A percentile compares a stretch with the other conserved stretches of the same genome.
These are phyloP conservation scores for Rhizopogon vulgaris DNA, from an alignment of 768 basidiomycete species.

Conservation along the genomic window DNA sequence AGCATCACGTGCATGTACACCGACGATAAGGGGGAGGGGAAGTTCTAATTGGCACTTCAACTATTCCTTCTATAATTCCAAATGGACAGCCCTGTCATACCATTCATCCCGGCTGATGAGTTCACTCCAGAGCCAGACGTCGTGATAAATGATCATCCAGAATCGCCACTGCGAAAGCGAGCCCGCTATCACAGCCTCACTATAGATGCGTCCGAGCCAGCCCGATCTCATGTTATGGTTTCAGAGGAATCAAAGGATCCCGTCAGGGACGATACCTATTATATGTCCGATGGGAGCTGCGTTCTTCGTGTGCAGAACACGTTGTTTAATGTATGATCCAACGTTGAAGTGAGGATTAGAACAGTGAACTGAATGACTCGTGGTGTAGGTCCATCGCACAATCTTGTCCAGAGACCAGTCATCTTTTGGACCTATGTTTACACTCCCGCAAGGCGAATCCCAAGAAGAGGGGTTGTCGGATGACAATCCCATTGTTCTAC, in stretches of 20 bases:
- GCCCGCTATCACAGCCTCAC: conserved; percentile 6
- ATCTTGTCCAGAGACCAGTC: conserved; percentile 59
- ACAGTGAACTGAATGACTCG: conserved; percentile 1
- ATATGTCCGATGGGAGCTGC: conserved; percentile 65
- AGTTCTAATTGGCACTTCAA: too few species aligned
- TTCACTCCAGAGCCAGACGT: neutral
- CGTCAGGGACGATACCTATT: conserved; percentile 47
- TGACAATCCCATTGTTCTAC: conserved; percentile 55
- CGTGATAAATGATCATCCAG: conserved; percentile 3
- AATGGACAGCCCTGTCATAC: conserved; percentile 14
- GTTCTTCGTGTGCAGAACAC: conserved; percentile 56
- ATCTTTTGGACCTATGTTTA: conserved; percentile 61
- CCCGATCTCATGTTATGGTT: neutral
- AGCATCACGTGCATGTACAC: neutral
- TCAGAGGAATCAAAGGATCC: conserved; percentile 9
- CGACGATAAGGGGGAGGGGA: neutral
- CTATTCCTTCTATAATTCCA: neutral
- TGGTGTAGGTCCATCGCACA: conserved; percentile 48
- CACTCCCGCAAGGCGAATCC: conserved; percentile 51
- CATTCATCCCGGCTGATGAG: conserved; percentile 18
- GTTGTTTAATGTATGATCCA: conserved; percentile 56
- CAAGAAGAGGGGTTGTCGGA: conserved; percentile 56
- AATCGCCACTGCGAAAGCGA: conserved; percentile 8
- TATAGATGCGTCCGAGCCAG: conserved; percentile 3
- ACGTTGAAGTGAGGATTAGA: neutral